These are phyloP conservation scores for Debaryomyces fabryi DNA, from an alignment of 1,139 yeast species.

Conservation along the genomic window DNA sequence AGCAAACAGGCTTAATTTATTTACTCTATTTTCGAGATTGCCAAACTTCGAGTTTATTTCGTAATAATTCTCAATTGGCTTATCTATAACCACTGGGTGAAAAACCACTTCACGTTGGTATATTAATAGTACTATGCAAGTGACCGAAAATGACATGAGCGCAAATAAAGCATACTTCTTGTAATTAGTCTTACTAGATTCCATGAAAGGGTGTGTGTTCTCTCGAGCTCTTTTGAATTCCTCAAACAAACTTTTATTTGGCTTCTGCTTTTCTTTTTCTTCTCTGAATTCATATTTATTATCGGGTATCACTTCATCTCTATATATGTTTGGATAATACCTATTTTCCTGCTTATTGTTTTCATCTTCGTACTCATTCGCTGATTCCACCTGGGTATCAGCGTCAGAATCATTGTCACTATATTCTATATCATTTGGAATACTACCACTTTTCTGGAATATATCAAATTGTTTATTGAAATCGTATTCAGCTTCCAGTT, in stretches of 20 bases:
- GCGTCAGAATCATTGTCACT: constrained; percentile 13
- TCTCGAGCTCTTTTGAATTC: constrained; percentile 12
- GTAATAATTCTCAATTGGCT: constrained; percentile 12
- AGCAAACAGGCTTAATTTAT: constrained; percentile 19
- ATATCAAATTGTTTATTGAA: constrained; percentile 20
- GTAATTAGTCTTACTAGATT: background rate
- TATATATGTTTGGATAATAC: background rate
- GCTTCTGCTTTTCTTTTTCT: constrained; percentile 3
- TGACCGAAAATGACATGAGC: constrained; percentile 7
- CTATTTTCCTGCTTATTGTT: constrained; percentile 1
- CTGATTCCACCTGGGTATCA: constrained; percentile 13
- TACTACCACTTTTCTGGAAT: constrained; percentile 15
- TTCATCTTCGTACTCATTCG: constrained; percentile 7
- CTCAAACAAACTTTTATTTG: constrained; percentile 12
- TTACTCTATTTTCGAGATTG: constrained; percentile 21
- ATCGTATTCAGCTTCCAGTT: constrained; percentile 12
- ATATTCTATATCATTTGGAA: constrained; percentile 8
- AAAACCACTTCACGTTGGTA: constrained; percentile 3
- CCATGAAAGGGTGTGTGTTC: constrained; percentile 4
- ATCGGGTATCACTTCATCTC: background rate
- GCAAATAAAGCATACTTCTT: constrained; percentile 7
- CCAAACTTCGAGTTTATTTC: constrained; percentile 21
- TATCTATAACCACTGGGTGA: background rate
- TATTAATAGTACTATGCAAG: constrained; percentile 3
- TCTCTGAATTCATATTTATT: background rate